Conservation (phyloP, 257 asterid species). For the Salvia miltiorrhiza region DNA sequence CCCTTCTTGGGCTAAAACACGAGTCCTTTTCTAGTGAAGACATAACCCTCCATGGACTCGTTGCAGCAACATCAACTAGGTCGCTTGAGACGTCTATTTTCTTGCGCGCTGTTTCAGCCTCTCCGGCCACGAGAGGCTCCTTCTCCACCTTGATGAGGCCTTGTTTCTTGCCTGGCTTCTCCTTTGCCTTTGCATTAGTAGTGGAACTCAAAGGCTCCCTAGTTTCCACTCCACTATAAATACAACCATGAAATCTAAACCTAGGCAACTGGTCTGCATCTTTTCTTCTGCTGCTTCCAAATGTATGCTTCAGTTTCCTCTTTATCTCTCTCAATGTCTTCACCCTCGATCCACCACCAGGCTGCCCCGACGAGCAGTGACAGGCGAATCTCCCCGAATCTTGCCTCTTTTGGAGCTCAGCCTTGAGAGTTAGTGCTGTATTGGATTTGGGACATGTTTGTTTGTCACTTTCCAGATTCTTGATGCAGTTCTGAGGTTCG, state of each 20-base stretch:
- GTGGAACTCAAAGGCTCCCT: not conserved
- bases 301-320: constrained; percentile 39
- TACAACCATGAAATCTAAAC: constrained; percentile 6
- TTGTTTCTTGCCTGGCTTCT: constrained; percentile 6
- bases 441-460: constrained; percentile 12
- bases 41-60: constrained; percentile 27
- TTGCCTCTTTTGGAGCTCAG: constrained; percentile 23
- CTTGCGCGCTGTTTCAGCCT: constrained; percentile 20
- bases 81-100: constrained; percentile 35
- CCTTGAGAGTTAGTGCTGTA: constrained; percentile 38
- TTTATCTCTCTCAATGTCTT: constrained; percentile 38
- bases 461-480: not conserved
- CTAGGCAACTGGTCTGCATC: not conserved
- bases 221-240: constrained; percentile 19
- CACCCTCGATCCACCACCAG: constrained; percentile 15
- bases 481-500: constrained; percentile 15
- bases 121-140: constrained; percentile 12
- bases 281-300: constrained; percentile 36
- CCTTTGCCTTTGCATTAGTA: not conserved
- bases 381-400: constrained; percentile 24
- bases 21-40: constrained; percentile 37
- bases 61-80: constrained; percentile 45
- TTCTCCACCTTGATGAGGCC: not conserved
- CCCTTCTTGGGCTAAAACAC: constrained; percentile 34
- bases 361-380: constrained; percentile 39